Conservation (phyloP, 768 basidiomycete species). For the Ramaria rubella region DNA sequence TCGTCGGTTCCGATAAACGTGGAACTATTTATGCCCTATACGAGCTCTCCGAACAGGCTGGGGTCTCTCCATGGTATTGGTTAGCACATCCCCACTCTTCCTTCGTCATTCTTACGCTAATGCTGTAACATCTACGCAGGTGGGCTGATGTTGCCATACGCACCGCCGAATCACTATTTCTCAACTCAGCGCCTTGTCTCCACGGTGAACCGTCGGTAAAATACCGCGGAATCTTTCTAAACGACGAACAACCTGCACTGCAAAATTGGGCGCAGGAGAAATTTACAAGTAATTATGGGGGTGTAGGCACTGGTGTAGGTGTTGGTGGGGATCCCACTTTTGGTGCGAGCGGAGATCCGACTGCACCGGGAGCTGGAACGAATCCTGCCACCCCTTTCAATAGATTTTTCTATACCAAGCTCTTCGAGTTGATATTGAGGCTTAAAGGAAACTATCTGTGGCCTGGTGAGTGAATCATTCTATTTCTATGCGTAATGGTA, state of each 20-base stretch:
- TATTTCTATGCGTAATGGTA: too few relatives aligned
- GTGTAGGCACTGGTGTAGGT: slow-evolving; percentile 33
- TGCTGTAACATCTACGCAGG: slow-evolving; percentile 29
- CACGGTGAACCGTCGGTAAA: slow-evolving; percentile 64
- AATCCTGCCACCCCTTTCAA: slow-evolving; percentile 55
- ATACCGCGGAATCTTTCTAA: slow-evolving; percentile 67
- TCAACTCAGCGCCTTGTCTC: slow-evolving; percentile 31
- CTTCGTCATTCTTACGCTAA: slow-evolving; percentile 8
- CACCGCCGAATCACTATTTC: slow-evolving; percentile 42
- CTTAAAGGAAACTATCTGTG: slow-evolving; percentile 66
- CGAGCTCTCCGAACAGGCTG: slow-evolving; percentile 65
- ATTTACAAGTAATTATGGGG: slow-evolving; percentile 44
- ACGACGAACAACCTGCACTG: slow-evolving; percentile 69
- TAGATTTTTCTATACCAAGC: slow-evolving; percentile 48
- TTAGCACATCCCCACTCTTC: too few relatives aligned
- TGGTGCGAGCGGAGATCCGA: slow-evolving; percentile 1
- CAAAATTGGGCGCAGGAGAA: slow-evolving; percentile 67
- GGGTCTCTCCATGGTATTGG: slow-evolving; percentile 69
- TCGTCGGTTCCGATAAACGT: slow-evolving; percentile 63
- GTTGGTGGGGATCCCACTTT: background rate
- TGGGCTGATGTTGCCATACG: slow-evolving; percentile 72
- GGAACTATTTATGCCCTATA: slow-evolving; percentile 63
- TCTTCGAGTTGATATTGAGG: slow-evolving; percentile 62
- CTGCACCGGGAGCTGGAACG: background rate
- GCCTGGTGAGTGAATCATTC: too few relatives aligned